Conservation (phyloP, 176 grass and related monocot species). For the Pontederia crassipes region DNA sequence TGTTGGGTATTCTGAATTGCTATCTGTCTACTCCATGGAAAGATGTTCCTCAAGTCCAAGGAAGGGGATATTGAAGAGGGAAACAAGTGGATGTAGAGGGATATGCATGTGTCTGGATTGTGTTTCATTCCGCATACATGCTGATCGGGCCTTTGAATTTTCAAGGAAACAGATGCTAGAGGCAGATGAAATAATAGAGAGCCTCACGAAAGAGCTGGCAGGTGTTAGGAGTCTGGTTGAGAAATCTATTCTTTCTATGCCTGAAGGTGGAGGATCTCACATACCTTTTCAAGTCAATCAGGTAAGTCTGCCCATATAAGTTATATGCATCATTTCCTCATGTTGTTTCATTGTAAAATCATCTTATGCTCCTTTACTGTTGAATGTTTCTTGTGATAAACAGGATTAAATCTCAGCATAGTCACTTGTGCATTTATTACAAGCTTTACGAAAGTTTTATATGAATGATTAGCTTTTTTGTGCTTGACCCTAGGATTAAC, state of each 20-base stretch:
- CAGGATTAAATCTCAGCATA: too few relatives aligned
- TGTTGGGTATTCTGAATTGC: not conserved
- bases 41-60: constrained; percentile 26
- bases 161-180: constrained; percentile 79
- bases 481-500: too few relatives aligned
- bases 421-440: too few relatives aligned
- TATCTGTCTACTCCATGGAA: constrained; percentile 15
- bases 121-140: constrained; percentile 41
- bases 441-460: too few relatives aligned
- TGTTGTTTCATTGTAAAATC: too few relatives aligned
- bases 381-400: too few relatives aligned
- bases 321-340: too few relatives aligned
- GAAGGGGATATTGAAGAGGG: constrained; percentile 63
- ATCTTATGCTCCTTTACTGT: too few relatives aligned
- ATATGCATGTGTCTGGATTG: constrained; percentile 84
- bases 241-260: constrained; percentile 19
- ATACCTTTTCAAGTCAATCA: constrained; percentile 23
- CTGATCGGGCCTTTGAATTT: constrained; percentile 76
- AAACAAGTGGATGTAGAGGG: constrained; percentile 54
- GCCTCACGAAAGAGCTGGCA: constrained; percentile 50
- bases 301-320: constrained; percentile 21
- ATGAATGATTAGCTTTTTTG: too few relatives aligned
- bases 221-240: constrained; percentile 44
- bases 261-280: constrained; percentile 9
- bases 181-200: constrained; percentile 65